A percentile compares a stretch with the other conserved stretches of the same genome.
Evolutionary conservation across 345 rosid genomes (phyloP).

Genomic region (Populus davidiana): DNA sequence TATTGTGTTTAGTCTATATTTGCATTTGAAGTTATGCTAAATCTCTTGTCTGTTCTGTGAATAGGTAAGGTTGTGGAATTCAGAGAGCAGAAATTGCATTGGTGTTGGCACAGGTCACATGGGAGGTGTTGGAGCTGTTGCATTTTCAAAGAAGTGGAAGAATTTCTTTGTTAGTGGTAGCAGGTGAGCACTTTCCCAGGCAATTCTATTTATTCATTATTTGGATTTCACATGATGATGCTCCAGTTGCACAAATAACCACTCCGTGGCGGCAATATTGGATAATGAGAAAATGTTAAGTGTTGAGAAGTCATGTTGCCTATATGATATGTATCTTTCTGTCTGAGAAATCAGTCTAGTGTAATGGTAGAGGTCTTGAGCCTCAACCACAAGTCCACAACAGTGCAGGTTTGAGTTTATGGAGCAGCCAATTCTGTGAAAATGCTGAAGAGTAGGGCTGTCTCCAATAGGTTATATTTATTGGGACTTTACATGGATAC

Average conservation of each 20-base stretch:
- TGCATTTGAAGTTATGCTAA: constrained; percentile 1
- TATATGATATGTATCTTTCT: neutral
- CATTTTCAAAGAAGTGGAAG: constrained; percentile 65
- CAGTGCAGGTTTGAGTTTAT: neutral
- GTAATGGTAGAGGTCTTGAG: neutral
- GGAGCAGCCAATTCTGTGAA: neutral
- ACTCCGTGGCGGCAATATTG: neutral
- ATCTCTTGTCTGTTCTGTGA: constrained; percentile 17
- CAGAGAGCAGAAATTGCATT: constrained; percentile 61
- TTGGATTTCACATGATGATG: neutral
- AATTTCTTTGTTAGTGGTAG: constrained; percentile 89
- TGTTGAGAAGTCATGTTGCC: neutral
- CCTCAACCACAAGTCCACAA: neutral
- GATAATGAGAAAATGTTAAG: neutral
- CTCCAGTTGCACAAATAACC: neutral
- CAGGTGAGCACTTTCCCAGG: constrained; percentile 45
- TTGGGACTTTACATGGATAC: neutral
- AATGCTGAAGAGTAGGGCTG: neutral
- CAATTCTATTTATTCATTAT: neutral
- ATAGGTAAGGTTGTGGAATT: constrained; percentile 88
- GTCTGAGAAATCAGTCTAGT: neutral
- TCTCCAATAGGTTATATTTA: neutral
- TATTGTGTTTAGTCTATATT: neutral
- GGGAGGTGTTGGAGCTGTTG: constrained; percentile 88
- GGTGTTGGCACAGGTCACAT: constrained; percentile 89